These are phyloP conservation scores for Rugonectria rugulosa DNA, from an alignment of 2,329 filamentous ascomycete species.

Conservation along the genomic window DNA sequence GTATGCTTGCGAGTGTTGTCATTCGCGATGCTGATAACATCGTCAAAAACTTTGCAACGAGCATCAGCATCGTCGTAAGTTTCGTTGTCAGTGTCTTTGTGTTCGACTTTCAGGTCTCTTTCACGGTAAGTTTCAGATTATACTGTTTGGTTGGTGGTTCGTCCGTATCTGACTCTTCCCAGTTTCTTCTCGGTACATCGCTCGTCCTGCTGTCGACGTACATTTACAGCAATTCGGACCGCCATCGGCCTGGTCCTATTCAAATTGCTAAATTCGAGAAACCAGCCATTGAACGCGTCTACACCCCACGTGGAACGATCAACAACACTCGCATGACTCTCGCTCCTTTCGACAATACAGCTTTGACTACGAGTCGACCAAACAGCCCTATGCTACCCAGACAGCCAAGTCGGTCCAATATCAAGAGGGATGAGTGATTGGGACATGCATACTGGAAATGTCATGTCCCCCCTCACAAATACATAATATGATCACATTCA, in stretches of 20 bases:
- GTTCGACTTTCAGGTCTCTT: constrained; percentile 79
- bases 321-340: constrained; percentile 44
- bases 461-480: too few species aligned
- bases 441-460: too few species aligned
- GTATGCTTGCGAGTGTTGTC: constrained; percentile 70
- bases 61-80: constrained; percentile 88
- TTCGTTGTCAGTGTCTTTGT: constrained; percentile 86
- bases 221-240: constrained; percentile 77
- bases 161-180: neutral
- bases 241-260: constrained; percentile 68
- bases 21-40: constrained; percentile 69
- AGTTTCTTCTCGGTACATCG: constrained; percentile 85
- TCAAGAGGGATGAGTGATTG: constrained; percentile 50
- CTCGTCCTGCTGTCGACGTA: constrained; percentile 85
- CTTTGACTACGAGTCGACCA: constrained; percentile 55
- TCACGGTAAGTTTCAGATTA: constrained; percentile 65
- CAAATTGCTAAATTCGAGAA: constrained; percentile 81
- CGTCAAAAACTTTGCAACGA: constrained; percentile 92
- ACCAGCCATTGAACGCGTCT: constrained; percentile 61
- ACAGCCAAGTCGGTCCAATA: constrained; percentile 48
- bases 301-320: constrained; percentile 48
- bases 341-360: constrained; percentile 51
- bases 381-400: constrained; percentile 53
- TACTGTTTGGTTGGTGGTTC: neutral
- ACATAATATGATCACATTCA: constrained; percentile 3